Percentiles rank a stretch among this genome's conserved stretches.
Conservation (phyloP, 495 filamentous ascomycete genomes). For the Podospora anserina region DNA sequence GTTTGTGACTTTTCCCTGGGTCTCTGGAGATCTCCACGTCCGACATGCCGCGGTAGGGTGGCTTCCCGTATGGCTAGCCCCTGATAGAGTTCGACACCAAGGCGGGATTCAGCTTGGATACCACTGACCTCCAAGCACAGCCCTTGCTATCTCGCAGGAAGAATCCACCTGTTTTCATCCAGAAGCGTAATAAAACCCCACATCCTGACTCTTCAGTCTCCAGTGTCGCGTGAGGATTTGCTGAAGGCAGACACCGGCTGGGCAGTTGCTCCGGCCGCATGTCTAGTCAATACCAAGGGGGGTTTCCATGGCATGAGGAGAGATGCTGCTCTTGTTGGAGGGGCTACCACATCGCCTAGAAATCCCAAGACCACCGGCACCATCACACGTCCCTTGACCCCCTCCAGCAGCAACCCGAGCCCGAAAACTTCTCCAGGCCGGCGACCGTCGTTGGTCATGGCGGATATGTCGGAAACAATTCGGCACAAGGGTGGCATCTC, state of each 20-base stretch:
- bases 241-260: not conserved
- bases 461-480: not conserved
- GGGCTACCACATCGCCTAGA: not conserved
- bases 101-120: not conserved
- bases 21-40: not conserved
- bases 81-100: constrained; percentile 13
- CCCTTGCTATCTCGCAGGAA: constrained; percentile 1
- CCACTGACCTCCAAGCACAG: constrained; percentile 7
- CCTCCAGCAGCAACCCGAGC: not conserved
- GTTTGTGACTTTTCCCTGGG: not conserved
- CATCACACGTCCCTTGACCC: not conserved
- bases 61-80: constrained; percentile 5
- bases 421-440: not conserved
- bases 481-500: not conserved
- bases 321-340: not conserved
- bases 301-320: not conserved
- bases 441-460: not conserved
- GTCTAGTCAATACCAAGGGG: not conserved
- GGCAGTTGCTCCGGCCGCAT: not conserved
- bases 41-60: not conserved
- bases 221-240: not conserved
- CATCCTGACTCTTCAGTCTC: not conserved
- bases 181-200: not conserved
- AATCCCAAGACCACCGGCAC: not conserved
- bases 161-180: constrained; percentile 1